Conservation (phyloP, 2,329 filamentous ascomycete genomes). For the Mycosphaerelloides madeirae region DNA sequence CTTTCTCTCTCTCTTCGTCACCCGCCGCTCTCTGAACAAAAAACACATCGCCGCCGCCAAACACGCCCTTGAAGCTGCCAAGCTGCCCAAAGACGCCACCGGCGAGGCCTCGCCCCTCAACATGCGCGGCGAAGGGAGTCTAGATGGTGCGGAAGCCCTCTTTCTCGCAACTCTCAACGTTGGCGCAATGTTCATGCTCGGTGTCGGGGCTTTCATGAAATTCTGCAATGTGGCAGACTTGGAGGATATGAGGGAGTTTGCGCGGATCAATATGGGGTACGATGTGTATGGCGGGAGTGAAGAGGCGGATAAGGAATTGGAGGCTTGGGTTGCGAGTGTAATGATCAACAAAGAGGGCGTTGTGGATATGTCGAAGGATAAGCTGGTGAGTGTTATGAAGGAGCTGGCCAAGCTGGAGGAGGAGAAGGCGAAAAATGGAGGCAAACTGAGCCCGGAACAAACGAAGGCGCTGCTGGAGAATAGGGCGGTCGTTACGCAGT, state of each 20-base stretch:
- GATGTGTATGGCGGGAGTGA: constrained; percentile 52
- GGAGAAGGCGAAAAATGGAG: constrained; percentile 19
- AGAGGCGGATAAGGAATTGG: constrained; percentile 50
- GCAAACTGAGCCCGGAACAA: too few relatives aligned
- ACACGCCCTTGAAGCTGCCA: constrained; percentile 9
- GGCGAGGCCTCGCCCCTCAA: constrained; percentile 13
- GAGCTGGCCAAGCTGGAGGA: constrained; percentile 29
- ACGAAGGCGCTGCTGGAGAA: too few relatives aligned
- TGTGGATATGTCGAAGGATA: constrained; percentile 19
- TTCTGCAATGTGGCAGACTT: constrained; percentile 63
- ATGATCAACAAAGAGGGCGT: constrained; percentile 46
- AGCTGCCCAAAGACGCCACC: constrained; percentile 3
- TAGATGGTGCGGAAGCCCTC: constrained; percentile 78
- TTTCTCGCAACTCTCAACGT: constrained; percentile 86
- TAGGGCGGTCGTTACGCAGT: too few relatives aligned
- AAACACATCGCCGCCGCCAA: constrained; percentile 61
- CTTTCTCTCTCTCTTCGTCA: constrained; percentile 62
- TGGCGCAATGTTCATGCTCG: constrained; percentile 67
- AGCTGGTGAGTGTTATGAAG: constrained; percentile 23
- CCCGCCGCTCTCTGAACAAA: constrained; percentile 61
- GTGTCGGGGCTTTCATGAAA: constrained; percentile 68
- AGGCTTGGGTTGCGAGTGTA: constrained; percentile 49
- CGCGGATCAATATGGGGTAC: constrained; percentile 52
- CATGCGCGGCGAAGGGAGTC: constrained; percentile 46
- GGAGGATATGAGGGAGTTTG: constrained; percentile 56